phyloP scores from a whole-genome alignment of 345 rosid species.

The Rhodamnia rubescens region DNA sequence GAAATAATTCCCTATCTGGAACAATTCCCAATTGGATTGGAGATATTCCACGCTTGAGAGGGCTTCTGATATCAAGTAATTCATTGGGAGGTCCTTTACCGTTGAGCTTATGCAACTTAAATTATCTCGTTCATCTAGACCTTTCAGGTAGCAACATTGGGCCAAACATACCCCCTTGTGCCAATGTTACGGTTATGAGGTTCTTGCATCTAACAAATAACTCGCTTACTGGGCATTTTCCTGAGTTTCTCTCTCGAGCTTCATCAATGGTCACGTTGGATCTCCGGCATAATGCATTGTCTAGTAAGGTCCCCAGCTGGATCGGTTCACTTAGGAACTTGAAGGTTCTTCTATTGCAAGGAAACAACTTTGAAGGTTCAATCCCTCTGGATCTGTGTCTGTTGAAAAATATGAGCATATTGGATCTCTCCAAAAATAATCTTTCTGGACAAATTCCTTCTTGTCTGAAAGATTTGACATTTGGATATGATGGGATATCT shows the following conservation, averaged over 20 bases:
- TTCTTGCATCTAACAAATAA: neutral
- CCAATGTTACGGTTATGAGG: neutral
- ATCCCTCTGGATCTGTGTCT: neutral
- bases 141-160: conserved; percentile 2
- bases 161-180: neutral
- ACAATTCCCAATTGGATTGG: conserved; percentile 9
- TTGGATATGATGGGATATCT: neutral
- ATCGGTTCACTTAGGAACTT: neutral
- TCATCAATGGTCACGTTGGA: neutral
- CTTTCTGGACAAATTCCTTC: neutral
- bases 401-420: neutral
- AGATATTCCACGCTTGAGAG: fast-evolving
- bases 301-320: neutral
- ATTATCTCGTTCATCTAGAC: neutral
- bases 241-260: neutral
- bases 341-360: neutral
- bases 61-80: neutral
- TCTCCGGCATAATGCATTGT: neutral
- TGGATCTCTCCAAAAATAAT: neutral
- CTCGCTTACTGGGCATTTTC: neutral
- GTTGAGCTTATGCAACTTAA: neutral
- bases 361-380: neutral
- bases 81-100: conserved; percentile 1
- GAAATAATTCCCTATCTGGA: conserved; percentile 6
- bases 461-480: neutral